These are phyloP conservation scores for Sisymbrium altissimum DNA, from an alignment of 345 rosid genomes.

Conservation along the genomic window DNA sequence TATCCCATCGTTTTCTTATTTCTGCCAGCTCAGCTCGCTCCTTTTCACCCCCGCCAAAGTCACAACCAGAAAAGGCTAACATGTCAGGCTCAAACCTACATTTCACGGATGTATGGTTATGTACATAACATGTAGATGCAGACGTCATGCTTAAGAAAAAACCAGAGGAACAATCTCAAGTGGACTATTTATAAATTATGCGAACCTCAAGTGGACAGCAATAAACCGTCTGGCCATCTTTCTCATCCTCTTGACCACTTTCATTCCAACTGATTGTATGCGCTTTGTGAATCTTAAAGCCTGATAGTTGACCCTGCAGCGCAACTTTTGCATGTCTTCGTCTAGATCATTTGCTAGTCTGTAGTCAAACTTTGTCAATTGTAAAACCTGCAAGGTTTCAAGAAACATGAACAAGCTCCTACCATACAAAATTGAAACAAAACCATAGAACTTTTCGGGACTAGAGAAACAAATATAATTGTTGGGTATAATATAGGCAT, in stretches of 20 bases:
- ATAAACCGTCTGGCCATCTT: constrained; percentile 74
- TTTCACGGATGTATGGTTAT: not conserved
- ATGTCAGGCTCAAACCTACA: constrained; percentile 98
- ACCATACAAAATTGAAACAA: not conserved
- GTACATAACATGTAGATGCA: not conserved
- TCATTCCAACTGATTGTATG: constrained; percentile 72
- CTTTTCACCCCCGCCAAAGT: constrained; percentile 98
- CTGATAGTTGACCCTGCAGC: constrained; percentile 91
- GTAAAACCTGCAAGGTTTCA: constrained; percentile 73
- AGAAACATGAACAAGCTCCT: constrained; percentile 2
- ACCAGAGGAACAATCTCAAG: not conserved
- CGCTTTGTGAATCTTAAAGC: constrained; percentile 88
- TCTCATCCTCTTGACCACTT: constrained; percentile 70
- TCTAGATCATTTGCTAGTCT: constrained; percentile 90
- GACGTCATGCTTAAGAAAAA: not conserved
- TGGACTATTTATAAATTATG: not conserved
- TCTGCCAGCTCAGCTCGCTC: constrained; percentile 82
- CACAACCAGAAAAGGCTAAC: constrained; percentile 99
- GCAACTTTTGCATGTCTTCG: constrained; percentile 82
- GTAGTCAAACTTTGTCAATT: constrained; percentile 95
- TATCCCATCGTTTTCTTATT: constrained; percentile 95
- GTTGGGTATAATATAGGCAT: not conserved
- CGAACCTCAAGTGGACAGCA: constrained; percentile 91
- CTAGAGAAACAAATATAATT: not conserved
- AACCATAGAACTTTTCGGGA: not conserved